Percentiles rank a stretch among this genome's conserved stretches.
Evolutionary conservation across 805 yeast species (phyloP).

Genomic region (Zygosaccharomyces rouxii): DNA sequence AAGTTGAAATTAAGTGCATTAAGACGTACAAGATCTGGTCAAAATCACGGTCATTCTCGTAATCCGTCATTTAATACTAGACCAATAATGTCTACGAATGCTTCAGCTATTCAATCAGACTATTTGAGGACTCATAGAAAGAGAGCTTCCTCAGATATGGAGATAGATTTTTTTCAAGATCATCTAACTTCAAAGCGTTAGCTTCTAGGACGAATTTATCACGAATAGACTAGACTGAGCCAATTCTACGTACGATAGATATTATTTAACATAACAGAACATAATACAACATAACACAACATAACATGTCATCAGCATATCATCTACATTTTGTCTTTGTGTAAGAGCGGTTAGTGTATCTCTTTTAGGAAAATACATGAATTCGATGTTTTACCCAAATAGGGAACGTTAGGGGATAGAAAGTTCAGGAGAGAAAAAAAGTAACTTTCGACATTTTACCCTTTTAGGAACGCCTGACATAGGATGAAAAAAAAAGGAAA

Average conservation of each 20-base stretch:
- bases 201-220: no score
- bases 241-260: neutral
- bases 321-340: neutral
- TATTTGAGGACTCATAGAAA: conserved; percentile 21
- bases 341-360: neutral
- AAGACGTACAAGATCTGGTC: conserved; percentile 9
- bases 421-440: neutral
- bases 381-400: neutral
- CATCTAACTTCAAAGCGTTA: conserved; percentile 17
- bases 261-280: neutral
- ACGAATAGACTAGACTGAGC: neutral
- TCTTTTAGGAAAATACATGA: neutral
- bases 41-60: conserved; percentile 5
- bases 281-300: neutral
- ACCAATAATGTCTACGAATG: neutral
- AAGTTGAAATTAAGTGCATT: conserved; percentile 10
- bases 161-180: conserved; percentile 24
- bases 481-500: neutral
- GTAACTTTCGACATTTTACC: conserved; percentile 2
- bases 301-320: neutral
- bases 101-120: conserved; percentile 1
- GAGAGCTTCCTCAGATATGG: conserved; percentile 28
- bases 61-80: conserved; percentile 1
- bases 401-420: neutral
- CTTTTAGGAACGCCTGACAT: neutral